A percentile compares a stretch with the other conserved stretches of the same genome.
These are phyloP conservation scores for Cladorrhinum sp. DNA, from an alignment of 2,329 filamentous ascomycete species.

Conservation along the genomic window DNA sequence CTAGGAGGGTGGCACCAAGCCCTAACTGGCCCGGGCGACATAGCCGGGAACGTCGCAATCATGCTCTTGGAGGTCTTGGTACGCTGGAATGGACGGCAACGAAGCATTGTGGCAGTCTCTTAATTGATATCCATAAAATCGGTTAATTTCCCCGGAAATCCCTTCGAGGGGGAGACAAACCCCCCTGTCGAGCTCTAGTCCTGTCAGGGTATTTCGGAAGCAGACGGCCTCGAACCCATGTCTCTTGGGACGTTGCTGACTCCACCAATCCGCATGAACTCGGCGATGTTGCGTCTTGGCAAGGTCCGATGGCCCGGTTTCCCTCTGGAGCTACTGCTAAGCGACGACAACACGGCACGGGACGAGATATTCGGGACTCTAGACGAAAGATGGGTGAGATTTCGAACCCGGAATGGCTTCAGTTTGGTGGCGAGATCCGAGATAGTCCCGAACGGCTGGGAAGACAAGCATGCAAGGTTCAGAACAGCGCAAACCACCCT, in stretches of 20 bases:
- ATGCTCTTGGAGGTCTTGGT: conserved; percentile 3
- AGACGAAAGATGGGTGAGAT: neutral
- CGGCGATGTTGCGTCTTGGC: conserved; percentile 9
- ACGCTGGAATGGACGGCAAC: conserved; percentile 10
- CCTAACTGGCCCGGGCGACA: conserved; percentile 18
- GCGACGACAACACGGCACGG: neutral
- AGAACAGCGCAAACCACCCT: too few species aligned
- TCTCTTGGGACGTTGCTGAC: neutral
- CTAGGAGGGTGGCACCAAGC: conserved; percentile 10
- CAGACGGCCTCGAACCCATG: neutral
- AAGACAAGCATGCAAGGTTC: too few species aligned
- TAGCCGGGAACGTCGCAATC: conserved; percentile 19
- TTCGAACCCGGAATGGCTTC: neutral
- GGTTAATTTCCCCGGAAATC: conserved; percentile 23
- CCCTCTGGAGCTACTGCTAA: neutral
- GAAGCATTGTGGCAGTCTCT: neutral
- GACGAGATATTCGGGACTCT: neutral
- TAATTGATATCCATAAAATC: conserved; percentile 17
- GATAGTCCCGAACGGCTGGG: too few species aligned
- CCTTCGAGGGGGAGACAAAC: neutral
- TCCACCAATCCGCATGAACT: conserved; percentile 14
- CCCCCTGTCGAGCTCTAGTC: conserved; percentile 4
- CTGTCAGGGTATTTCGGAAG: conserved; percentile 17
- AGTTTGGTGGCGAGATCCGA: neutral
- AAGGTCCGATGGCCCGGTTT: conserved; percentile 7